Base-by-base conservation (phyloP, 31 red algal species). In the Odonthalia washingtoniensis region DNA sequence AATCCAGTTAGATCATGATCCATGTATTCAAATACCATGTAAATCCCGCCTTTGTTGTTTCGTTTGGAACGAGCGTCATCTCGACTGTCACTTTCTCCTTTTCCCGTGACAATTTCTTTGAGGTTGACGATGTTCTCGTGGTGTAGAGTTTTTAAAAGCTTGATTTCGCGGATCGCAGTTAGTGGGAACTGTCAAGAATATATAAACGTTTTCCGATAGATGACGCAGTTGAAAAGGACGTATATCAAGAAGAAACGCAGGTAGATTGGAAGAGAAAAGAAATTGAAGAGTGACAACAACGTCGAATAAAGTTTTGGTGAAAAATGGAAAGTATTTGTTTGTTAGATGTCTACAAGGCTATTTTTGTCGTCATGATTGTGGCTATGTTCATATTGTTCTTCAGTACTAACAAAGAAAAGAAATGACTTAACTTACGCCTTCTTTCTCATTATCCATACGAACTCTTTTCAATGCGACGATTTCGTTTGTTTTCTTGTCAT, bases 21-120 rank as follows among this genome's bases (percentile, higher is more conserved):
- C 94, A 99, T 93, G 84, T 99, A 99, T 84, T 99, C 97, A 65
- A 99, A 96, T 39, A 99, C 97, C 88, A 99, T 92, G 90, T 92
- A 99, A 49, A 99, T 96, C 40, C 74, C 86, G 24, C 89, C 92
- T 72, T 99, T 94, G 1, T 72, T 74, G 37, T 81, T 86, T 40
- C 76, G 78, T 9, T 42, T 49, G 35, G 78, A 72, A 38, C 70
- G 4, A 2, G 2, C 75, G 34, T 52, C 75, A 67, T 91, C 70
- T 4, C 28, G 65, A 21, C 66, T 36, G 33, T 81, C 82, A 14
- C 42, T 86, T 34, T 61, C 81, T 39, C 82, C 88, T 24, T 78
- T 89, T 26, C 89, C 91, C 5, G 94, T 99, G n/a, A 99, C 97
- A 33, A 99, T 96, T 77, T 99, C 97, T 72, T 94, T 96, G 34